A percentile compares a stretch with the other conserved stretches of the same genome.
These are phyloP conservation scores for Stellera chamaejasme DNA, from an alignment of 345 rosid species.

Conservation along the genomic window DNA sequence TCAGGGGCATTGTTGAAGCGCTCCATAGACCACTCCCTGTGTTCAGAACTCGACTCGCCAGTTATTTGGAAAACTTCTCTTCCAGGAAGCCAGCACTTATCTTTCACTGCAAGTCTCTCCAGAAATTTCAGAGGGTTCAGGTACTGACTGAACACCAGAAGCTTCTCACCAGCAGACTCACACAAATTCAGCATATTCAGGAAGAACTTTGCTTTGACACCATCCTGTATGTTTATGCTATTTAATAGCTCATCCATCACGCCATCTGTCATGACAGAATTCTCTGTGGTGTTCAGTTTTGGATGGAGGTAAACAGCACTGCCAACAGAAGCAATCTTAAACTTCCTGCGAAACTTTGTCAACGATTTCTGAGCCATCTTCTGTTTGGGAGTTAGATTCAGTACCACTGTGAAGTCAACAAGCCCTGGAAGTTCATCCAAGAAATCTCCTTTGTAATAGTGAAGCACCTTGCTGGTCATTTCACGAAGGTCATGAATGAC, in stretches of 20 bases:
- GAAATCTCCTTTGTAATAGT: constrained; percentile 89
- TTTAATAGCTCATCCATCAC: constrained; percentile 52
- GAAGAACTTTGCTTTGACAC: constrained; percentile 76
- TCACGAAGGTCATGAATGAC: constrained; percentile 76
- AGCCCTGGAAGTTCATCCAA: constrained; percentile 82
- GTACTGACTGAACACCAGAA: constrained; percentile 84
- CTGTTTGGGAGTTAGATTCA: constrained; percentile 57
- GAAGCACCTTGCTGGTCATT: constrained; percentile 74
- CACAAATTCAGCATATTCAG: constrained; percentile 58
- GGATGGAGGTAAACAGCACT: constrained; percentile 73
- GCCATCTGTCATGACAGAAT: constrained; percentile 21
- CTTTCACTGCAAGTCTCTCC: constrained; percentile 41
- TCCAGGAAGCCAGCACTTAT: constrained; percentile 54
- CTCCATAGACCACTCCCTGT: constrained; percentile 75
- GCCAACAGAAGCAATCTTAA: constrained; percentile 58
- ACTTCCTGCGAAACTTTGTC: constrained; percentile 34
- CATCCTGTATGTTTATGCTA: constrained; percentile 47
- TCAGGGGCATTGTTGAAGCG: constrained; percentile 61
- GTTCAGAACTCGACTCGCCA: constrained; percentile 63
- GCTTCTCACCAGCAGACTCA: constrained; percentile 55
- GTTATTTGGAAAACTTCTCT: constrained; percentile 65
- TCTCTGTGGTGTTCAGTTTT: constrained; percentile 32
- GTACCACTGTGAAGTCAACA: constrained; percentile 63
- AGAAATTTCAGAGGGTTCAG: constrained; percentile 60
- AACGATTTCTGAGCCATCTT: constrained; percentile 31